phyloP scores from a whole-genome alignment of 2,329 filamentous ascomycete species.

The Sclerotiophoma versabilis region DNA sequence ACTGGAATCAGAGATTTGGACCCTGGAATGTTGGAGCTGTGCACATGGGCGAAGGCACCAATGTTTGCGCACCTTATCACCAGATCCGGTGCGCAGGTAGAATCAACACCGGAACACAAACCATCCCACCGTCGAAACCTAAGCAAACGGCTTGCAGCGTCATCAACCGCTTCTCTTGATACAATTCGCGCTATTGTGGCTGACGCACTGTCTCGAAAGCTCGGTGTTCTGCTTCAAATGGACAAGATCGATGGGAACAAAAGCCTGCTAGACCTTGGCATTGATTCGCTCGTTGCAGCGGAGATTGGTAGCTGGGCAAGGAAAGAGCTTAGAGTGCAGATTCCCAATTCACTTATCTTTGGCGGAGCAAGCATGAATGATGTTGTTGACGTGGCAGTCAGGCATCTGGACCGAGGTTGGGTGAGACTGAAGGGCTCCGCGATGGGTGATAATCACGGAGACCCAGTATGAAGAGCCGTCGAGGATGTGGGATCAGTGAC shows the following conservation, averaged over 20 bases:
- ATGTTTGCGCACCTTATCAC: background rate
- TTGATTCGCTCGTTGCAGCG: constrained; percentile 34
- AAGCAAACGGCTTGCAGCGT: background rate
- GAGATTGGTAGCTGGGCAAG: constrained; percentile 38
- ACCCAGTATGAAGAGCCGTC: background rate
- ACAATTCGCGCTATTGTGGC: background rate
- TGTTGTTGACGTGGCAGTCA: constrained; percentile 3
- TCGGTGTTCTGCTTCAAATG: background rate
- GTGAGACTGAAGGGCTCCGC: background rate
- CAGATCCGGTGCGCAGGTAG: background rate
- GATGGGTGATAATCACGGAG: background rate
- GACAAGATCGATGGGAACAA: background rate
- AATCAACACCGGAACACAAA: background rate
- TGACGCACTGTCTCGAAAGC: background rate
- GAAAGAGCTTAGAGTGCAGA: constrained; percentile 15
- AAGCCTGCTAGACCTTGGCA: constrained; percentile 18
- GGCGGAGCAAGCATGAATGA: constrained; percentile 11
- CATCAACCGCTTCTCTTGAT: background rate
- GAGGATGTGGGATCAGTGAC: no score
- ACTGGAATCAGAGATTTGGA: constrained; percentile 16
- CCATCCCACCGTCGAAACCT: background rate
- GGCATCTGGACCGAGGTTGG: background rate
- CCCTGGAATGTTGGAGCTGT: background rate
- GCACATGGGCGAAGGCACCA: background rate
- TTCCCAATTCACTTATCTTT: constrained; percentile 15